Base-by-base conservation (phyloP, 2,329 filamentous ascomycete species). In the Delphinella strobiligena region DNA sequence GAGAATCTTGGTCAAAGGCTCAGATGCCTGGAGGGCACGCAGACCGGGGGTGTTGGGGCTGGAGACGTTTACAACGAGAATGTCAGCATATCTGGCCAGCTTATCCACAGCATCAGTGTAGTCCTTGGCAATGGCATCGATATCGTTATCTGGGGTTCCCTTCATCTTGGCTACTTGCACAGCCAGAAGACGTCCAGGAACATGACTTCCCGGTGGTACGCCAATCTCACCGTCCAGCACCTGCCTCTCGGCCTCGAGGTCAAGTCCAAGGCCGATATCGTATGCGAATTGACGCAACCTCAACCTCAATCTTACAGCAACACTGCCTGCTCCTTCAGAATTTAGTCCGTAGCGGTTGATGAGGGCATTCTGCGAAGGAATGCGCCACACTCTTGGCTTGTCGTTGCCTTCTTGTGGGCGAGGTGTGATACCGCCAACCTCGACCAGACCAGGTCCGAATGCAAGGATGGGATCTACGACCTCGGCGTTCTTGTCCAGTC, bases 141-240 rank as follows among this genome's bases (percentile, higher is more conserved):
- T 80, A 55, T 96, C 85, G 35, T 71, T 70, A 55, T 93, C 88
- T 15, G 86, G 78, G 1, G 91, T 98, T 34, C 75, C 71, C 68
- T 95, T 96, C 66, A 96, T 96, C 76, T 98, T 98, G 37, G 89
- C 88, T 31, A 96, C 77, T 63, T 98, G 91, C 14, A 98, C 87
- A 12, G 85, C 81, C 45, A 98, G 69, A 42, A 95, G 65, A 44
- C 81, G 77, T 11, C 88, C 89, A 0, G 77, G 67, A 11, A 68
- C 64, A 51, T 98, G 66, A 60, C 82, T 85, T n/a, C 91, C 85
- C 0, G 87, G 80, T 1, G 86, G 85, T 1, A 94, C 85, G 29
- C 75, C 53, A 32, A 78, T 82, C 41, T 78, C 74, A 16, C 86
- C 87, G 50, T 91, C 71, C 29, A 96, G 66, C 1, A 98, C 79